phyloP scores from a whole-genome alignment of 768 basidiomycete species.

The Mycena crocata region DNA sequence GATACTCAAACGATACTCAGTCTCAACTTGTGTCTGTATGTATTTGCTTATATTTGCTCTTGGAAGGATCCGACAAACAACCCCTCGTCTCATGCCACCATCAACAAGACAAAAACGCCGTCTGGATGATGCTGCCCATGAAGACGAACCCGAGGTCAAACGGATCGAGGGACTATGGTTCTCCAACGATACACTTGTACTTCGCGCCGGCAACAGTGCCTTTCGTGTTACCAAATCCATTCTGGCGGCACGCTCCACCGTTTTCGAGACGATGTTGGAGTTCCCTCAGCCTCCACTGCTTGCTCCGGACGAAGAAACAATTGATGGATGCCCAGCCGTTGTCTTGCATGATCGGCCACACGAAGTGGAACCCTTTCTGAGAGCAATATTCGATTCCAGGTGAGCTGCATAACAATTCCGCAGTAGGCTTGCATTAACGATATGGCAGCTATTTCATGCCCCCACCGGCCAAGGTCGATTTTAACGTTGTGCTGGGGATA shows the following conservation, averaged over 20 bases:
- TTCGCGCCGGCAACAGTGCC: neutral
- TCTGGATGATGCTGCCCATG: no score
- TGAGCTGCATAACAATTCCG: neutral
- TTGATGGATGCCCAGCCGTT: neutral
- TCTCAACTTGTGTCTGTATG: no score
- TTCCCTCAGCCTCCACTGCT: neutral
- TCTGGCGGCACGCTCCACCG: conserved; percentile 5
- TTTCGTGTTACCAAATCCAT: conserved; percentile 5
- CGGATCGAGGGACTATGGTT: conserved; percentile 3
- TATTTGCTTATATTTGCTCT: no score
- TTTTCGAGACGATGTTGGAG: conserved; percentile 5
- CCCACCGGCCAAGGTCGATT: neutral
- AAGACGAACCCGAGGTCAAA: no score
- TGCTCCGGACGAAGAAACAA: neutral
- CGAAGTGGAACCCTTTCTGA: neutral
- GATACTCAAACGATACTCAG: no score
- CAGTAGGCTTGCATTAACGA: no score
- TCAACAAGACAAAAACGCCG: no score
- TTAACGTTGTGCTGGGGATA: neutral
- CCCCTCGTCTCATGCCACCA: no score
- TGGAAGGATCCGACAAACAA: no score
- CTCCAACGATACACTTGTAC: neutral
- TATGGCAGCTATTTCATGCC: conserved; percentile 12
- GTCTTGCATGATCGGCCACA: neutral
- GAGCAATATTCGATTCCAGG: conserved; percentile 11